These are phyloP conservation scores for Coniosporium apollinis DNA, from an alignment of 495 filamentous ascomycete species.

Conservation along the genomic window DNA sequence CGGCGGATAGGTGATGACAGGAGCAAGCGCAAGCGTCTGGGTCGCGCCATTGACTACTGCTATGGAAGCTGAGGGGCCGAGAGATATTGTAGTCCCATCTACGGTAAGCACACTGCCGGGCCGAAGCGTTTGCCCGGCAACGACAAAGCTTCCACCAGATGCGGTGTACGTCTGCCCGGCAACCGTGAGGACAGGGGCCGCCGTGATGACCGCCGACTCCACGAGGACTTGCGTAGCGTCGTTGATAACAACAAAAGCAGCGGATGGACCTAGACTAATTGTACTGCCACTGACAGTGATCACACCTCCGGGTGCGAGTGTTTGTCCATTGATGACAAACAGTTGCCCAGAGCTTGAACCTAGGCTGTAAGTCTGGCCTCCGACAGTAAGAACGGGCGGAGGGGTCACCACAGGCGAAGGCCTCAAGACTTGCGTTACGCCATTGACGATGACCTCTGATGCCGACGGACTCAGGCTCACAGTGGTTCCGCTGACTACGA, in stretches of 20 bases:
- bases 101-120: slow-evolving; percentile 14
- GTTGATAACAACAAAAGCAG: slow-evolving; percentile 17
- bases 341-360: slow-evolving; percentile 7
- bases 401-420: slow-evolving; percentile 8
- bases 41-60: slow-evolving; percentile 13
- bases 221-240: slow-evolving; percentile 11
- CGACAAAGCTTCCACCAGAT: slow-evolving; percentile 7
- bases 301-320: slow-evolving; percentile 19
- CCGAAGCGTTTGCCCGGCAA: slow-evolving; percentile 13
- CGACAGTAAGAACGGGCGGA: slow-evolving; percentile 6
- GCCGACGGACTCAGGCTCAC: slow-evolving; percentile 9
- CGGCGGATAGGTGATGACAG: slow-evolving; percentile 9
- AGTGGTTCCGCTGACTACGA: slow-evolving; percentile 10
- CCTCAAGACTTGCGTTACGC: slow-evolving; percentile 10
- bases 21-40: slow-evolving; percentile 6
- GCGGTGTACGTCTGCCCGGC: background rate
- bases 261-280: slow-evolving; percentile 15
- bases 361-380: slow-evolving; percentile 4
- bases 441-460: slow-evolving; percentile 15
- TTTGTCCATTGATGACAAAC: slow-evolving; percentile 16
- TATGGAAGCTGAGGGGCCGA: slow-evolving; percentile 12
- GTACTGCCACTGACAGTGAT: slow-evolving; percentile 19
- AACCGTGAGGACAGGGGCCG: background rate
- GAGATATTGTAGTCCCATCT: slow-evolving; percentile 15
- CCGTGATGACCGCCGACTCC: slow-evolving; percentile 5